Percentiles rank a stretch among this genome's conserved stretches.
Conservation (phyloP, 2,329 filamentous ascomycete genomes). For the Hymenoscyphus albidus region DNA sequence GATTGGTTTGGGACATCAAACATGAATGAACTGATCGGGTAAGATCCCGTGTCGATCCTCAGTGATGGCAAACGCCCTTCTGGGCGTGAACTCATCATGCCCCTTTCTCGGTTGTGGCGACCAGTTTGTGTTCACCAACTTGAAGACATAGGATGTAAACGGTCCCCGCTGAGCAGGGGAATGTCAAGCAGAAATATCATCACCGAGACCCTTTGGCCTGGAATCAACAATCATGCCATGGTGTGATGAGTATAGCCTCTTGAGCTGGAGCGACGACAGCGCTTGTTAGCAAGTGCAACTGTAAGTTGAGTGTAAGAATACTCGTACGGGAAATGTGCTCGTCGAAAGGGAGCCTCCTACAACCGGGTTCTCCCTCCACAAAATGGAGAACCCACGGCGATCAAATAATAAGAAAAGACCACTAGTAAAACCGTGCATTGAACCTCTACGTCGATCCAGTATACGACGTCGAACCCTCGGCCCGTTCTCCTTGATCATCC, state of each 20-base stretch:
- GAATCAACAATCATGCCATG: not conserved
- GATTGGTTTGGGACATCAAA: conserved; percentile 5
- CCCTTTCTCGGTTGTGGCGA: not conserved
- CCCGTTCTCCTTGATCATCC: not conserved
- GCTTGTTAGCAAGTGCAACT: not conserved
- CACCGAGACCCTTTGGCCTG: not conserved
- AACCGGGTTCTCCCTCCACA: not conserved
- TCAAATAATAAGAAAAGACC: not conserved
- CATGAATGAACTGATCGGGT: not conserved
- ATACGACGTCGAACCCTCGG: not conserved
- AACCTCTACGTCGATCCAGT: not conserved
- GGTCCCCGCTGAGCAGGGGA: not conserved
- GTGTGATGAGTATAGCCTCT: not conserved
- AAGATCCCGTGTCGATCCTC: not conserved
- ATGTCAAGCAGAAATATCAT: not conserved
- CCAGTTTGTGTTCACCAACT: not conserved
- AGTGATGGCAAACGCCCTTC: not conserved
- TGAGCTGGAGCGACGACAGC: not conserved
- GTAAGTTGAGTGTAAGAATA: not conserved
- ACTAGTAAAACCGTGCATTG: not conserved
- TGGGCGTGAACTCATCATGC: not conserved
- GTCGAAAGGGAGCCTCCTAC: not conserved
- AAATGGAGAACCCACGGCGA: not conserved
- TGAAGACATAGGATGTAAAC: not conserved
- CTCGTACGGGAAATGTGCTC: not conserved